Percentiles rank a stretch among this genome's conserved stretches.
Evolutionary conservation across 352 stramenopile genomes (phyloP).

Genomic region (Phytophthora quininea): DNA sequence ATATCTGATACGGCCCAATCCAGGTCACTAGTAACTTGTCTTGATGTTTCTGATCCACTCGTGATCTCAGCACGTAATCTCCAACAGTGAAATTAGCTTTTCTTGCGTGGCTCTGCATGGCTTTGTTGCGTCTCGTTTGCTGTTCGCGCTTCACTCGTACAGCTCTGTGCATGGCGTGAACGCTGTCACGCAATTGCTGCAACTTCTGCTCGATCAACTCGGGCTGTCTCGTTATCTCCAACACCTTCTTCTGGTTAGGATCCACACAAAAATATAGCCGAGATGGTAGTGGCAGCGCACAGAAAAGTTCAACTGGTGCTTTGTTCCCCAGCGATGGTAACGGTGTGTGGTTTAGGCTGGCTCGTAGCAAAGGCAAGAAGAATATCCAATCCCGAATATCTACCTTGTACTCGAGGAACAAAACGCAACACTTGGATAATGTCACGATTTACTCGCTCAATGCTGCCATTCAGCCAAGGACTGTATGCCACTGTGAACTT

Average conservation of each 20-base stretch:
- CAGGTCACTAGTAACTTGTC: constrained; percentile 35
- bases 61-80: constrained; percentile 31
- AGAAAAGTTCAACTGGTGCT: constrained; percentile 27
- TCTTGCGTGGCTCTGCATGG: constrained; percentile 1
- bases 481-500: constrained; percentile 22
- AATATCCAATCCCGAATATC: constrained; percentile 15
- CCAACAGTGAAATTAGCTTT: constrained; percentile 16
- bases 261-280: not conserved
- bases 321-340: constrained; percentile 10
- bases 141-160: not conserved
- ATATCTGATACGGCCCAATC: constrained; percentile 29
- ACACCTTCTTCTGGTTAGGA: not conserved
- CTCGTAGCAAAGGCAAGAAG: constrained; percentile 21
- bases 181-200: not conserved
- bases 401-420: constrained; percentile 17
- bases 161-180: constrained; percentile 17
- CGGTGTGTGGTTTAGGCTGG: constrained; percentile 33
- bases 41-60: constrained; percentile 18
- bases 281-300: not conserved
- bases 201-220: not conserved
- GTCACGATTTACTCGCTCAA: constrained; percentile 33
- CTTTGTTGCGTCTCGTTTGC: constrained; percentile 8
- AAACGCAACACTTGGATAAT: constrained; percentile 25
- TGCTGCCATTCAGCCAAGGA: constrained; percentile 33
- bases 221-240: not conserved